A percentile compares a stretch with the other conserved stretches of the same genome.
These are phyloP conservation scores for Anastatica hierochuntica DNA, from an alignment of 345 rosid species.

Conservation along the genomic window DNA sequence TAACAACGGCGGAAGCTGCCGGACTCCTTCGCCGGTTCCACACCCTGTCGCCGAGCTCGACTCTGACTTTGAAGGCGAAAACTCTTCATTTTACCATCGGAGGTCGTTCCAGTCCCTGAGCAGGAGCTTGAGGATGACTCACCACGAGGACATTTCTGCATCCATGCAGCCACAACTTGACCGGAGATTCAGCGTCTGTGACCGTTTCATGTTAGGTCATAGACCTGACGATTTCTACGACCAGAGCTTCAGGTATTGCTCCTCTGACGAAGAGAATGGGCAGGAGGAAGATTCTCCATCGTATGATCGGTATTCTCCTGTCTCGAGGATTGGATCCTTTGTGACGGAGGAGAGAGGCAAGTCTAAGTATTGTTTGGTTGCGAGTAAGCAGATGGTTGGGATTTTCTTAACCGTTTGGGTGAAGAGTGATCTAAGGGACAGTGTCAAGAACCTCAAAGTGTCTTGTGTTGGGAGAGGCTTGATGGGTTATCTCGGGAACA, in stretches of 20 bases:
- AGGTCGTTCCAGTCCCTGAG: constrained; percentile 69
- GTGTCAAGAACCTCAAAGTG: constrained; percentile 70
- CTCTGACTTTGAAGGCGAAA: constrained; percentile 67
- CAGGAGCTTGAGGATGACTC: constrained; percentile 54
- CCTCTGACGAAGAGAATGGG: constrained; percentile 79
- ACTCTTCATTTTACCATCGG: constrained; percentile 55
- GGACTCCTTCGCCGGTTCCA: constrained; percentile 69
- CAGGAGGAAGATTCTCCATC: constrained; percentile 51
- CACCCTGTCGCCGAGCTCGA: constrained; percentile 80
- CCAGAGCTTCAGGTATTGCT: constrained; percentile 51
- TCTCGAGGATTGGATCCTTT: constrained; percentile 38
- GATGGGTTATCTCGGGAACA: constrained; percentile 99
- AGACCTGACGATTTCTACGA: constrained; percentile 54
- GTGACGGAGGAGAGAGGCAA: constrained; percentile 44
- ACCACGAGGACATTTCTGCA: constrained; percentile 31
- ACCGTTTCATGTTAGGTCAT: constrained; percentile 51
- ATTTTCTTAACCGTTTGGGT: constrained; percentile 92
- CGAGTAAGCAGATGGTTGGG: constrained; percentile 98
- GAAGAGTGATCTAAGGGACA: constrained; percentile 65
- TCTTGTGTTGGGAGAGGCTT: constrained; percentile 99
- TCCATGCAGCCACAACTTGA: constrained; percentile 41
- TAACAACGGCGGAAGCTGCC: constrained; percentile 42
- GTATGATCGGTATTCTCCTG: constrained; percentile 40
- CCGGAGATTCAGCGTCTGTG: constrained; percentile 74
- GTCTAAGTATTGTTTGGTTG: constrained; percentile 76